Percentiles rank a stretch among this genome's conserved stretches.
These are phyloP conservation scores for Ottelia alismoides DNA, from an alignment of 106 monocot species.

Conservation along the genomic window DNA sequence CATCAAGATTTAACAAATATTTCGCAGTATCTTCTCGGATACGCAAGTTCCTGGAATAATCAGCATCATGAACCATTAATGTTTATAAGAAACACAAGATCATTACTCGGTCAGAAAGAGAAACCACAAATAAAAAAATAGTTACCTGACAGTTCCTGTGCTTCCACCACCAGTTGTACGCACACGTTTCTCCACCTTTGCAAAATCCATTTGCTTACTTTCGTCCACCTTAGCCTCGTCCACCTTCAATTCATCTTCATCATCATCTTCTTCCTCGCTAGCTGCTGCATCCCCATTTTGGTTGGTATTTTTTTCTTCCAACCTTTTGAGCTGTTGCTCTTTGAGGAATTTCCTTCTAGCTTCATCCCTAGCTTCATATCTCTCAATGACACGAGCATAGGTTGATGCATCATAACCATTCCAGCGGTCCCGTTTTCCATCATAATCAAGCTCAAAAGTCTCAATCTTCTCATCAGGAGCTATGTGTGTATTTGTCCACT, in stretches of 20 bases:
- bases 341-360: slow-evolving; percentile 81
- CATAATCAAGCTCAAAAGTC: slow-evolving; percentile 92
- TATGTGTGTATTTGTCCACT: slow-evolving; percentile 75
- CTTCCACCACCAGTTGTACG: slow-evolving; percentile 97
- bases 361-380: slow-evolving; percentile 75
- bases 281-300: slow-evolving; percentile 34
- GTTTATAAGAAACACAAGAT: not conserved
- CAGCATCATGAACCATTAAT: not conserved
- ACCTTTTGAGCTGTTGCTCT: slow-evolving; percentile 84
- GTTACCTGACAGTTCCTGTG: slow-evolving; percentile 93
- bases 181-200: slow-evolving; percentile 96
- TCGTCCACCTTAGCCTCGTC: slow-evolving; percentile 98
- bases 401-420: slow-evolving; percentile 80
- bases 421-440: slow-evolving; percentile 98
- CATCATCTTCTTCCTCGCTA: slow-evolving; percentile 30
- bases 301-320: slow-evolving; percentile 72
- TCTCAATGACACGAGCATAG: slow-evolving; percentile 73
- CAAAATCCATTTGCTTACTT: slow-evolving; percentile 98
- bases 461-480: slow-evolving; percentile 98
- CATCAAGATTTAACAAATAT: slow-evolving; percentile 87
- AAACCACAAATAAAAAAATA: not conserved
- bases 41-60: slow-evolving; percentile 64
- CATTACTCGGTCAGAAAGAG: not conserved
- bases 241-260: slow-evolving; percentile 75
- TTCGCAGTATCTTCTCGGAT: slow-evolving; percentile 99